Percentiles rank a stretch among this genome's conserved stretches.
phyloP scores from a whole-genome alignment of 805 yeast genomes.

The Wickerhamiella sorbophila region DNA sequence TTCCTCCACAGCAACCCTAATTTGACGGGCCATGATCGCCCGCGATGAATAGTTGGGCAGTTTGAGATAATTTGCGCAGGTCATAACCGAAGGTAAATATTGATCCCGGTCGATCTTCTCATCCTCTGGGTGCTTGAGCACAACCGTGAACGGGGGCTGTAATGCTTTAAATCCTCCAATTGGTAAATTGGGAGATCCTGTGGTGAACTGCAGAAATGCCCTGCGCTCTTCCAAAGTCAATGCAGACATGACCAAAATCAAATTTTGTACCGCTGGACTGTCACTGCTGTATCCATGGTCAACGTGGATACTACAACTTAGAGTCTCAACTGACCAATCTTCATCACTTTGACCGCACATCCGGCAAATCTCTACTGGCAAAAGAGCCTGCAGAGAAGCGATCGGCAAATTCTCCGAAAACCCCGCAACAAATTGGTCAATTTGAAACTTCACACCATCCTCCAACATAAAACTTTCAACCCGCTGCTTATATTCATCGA shows the following conservation, averaged over 20 bases:
- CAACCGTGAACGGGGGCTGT: slow-evolving; percentile 76
- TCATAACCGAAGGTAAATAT: slow-evolving; percentile 92
- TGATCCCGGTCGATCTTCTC: slow-evolving; percentile 48
- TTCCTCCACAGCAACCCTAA: slow-evolving; percentile 62
- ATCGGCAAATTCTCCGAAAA: slow-evolving; percentile 75
- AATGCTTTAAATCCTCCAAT: slow-evolving; percentile 82
- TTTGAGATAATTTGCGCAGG: slow-evolving; percentile 89
- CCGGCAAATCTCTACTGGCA: slow-evolving; percentile 56
- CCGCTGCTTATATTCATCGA: slow-evolving; percentile 40
- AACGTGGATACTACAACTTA: slow-evolving; percentile 51
- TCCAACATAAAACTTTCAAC: slow-evolving; percentile 48
- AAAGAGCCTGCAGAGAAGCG: slow-evolving; percentile 51
- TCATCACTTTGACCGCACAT: slow-evolving; percentile 69
- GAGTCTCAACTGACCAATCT: slow-evolving; percentile 56
- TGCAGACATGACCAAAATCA: slow-evolving; percentile 46
- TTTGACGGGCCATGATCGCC: slow-evolving; percentile 41
- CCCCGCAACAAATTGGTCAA: slow-evolving; percentile 59
- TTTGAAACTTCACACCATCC: slow-evolving; percentile 49
- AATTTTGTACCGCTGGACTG: slow-evolving; percentile 43
- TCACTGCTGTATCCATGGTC: slow-evolving; percentile 80
- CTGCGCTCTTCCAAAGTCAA: slow-evolving; percentile 47
- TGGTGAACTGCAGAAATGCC: slow-evolving; percentile 67
- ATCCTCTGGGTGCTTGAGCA: slow-evolving; percentile 57
- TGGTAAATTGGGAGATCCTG: slow-evolving; percentile 88
- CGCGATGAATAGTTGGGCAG: slow-evolving; percentile 65